Evolutionary conservation across 1,139 yeast genomes (phyloP), one percentile per base, ranked within the genome.

Genomic region (Pichia sp.): DNA sequence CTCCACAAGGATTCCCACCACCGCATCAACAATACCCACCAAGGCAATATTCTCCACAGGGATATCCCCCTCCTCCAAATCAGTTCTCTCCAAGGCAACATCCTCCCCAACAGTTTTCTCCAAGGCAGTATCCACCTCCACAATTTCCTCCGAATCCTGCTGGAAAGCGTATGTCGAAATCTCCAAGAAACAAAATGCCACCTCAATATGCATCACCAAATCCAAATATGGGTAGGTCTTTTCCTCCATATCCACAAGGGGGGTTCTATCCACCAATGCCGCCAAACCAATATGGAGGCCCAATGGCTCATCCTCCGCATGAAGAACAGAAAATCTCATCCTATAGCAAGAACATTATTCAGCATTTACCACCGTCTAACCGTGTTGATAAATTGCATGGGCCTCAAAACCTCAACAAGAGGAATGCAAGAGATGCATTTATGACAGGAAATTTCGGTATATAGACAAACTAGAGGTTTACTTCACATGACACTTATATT

Each of bases 401-500:
- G 2, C 61, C 58, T 15, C 53, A 52, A 8, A 51, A 56, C 4
- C 46, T 56, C 7, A 61, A 62, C 49, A 68, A 65, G 51, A 61
- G 57, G 15, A 61, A 63, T 50, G 66, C 70, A 11, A 58, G 72
- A 49, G 59, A 62, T 51, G 71, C 71, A 2, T 63, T 70, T 40
- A 64, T 66, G 67, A 63, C 63, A 16, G 70, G 66, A 11, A 65
- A 61, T 34, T 70, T 67, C 59, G 71, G 71, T 38, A 68, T 68
- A 34, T 68, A 50, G 40, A 13, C 40, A 15, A 13, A 13, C n/a
- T 45, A 19, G 13, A n/a, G 7, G 29, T 36, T 13, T 36, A 38
- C 4, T 47, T 29, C 45, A 30, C 42, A 5, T 46, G 34, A 10
- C n/a, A 6, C 30, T 44, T 44, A 15, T n/a, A n/a, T 31, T 15